A percentile compares a stretch with the other conserved stretches of the same genome.
Conservation (phyloP, 2,329 filamentous ascomycete species). For the Pseudogymnoascus pannorum region DNA sequence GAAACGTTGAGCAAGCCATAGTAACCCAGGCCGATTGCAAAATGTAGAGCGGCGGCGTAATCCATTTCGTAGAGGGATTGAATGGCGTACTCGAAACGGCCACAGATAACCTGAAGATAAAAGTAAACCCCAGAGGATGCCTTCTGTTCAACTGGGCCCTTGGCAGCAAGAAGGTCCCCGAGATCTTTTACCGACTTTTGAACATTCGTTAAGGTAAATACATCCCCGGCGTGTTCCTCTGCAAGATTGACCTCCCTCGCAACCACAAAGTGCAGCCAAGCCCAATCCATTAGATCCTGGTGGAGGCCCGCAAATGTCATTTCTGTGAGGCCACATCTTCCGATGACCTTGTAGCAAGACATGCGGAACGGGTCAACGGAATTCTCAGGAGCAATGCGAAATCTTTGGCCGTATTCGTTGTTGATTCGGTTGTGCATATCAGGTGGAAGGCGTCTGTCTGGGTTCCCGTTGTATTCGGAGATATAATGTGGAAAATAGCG, state of each 20-base stretch:
- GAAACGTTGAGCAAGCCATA: constrained; percentile 85
- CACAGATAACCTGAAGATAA: constrained; percentile 81
- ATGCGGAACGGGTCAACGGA: constrained; percentile 91
- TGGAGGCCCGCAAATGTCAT: constrained; percentile 56
- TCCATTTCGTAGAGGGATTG: constrained; percentile 87
- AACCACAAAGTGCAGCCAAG: constrained; percentile 65
- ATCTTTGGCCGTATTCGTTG: constrained; percentile 80
- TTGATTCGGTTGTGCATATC: constrained; percentile 82
- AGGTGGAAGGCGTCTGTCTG: constrained; percentile 68
- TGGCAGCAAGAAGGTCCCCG: constrained; percentile 82
- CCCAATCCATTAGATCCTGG: constrained; percentile 61
- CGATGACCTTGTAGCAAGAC: constrained; percentile 97
- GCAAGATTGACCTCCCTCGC: constrained; percentile 57
- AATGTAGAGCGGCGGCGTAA: constrained; percentile 90
- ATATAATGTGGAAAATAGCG: constrained; percentile 85
- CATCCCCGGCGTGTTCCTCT: constrained; percentile 58
- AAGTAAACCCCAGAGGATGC: constrained; percentile 86
- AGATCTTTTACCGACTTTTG: constrained; percentile 80
- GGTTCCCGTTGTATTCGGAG: constrained; percentile 69
- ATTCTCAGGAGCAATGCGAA: constrained; percentile 76
- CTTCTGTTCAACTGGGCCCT: constrained; percentile 60
- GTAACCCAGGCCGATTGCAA: constrained; percentile 80
- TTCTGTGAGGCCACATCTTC: constrained; percentile 63
- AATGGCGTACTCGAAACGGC: constrained; percentile 90
- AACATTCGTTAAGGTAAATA: constrained; percentile 59